Base-by-base conservation (phyloP, 176 grass and related monocot species). In the Phragmites australis region DNA sequence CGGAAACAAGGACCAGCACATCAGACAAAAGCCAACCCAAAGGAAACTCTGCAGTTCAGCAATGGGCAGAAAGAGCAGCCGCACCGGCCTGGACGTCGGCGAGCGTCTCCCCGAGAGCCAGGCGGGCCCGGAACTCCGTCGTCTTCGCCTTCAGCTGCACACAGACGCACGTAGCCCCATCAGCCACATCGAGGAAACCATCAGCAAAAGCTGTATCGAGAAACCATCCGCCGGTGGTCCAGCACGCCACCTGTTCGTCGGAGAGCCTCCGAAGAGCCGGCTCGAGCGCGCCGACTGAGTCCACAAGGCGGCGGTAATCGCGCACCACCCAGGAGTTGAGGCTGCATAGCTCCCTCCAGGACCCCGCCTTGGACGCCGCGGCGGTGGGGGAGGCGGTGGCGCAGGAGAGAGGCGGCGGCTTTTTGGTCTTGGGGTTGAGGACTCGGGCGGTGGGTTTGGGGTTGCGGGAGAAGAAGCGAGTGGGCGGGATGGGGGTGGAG, bases 281-380 rank as follows among this genome's bases (percentile, higher is more conserved):
- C 70, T 97, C 95, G n/a, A 91, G 64, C 65, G 77, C 81, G 78
- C 80, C 88, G 34, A 97, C 90, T 40, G 88, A 68, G 70, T 39
- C 70, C 44, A 97, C 95, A 41, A 94, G 95, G 69, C 95, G 82
- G 83, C 76, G 49, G 81, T 97, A 97, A 78, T 97, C 90, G 0
- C 81, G 73, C 19, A 97, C 95, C 67, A 97, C 92, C 95, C 95
- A 94, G 18, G 81, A 81, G 76, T 97, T 94, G 80, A 97, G 80
- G 77, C 74, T 94, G 86, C 58, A 94, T 19, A 94, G 14, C 62
- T 94, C 90, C 69, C 66, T 91, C 95, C 90, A 98, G 2, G 87
- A 81, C 32, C 26, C 64, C 0, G 5, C n/a, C 39, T 63, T 81
- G 21, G 12, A 27, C 64, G 45, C 25, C 19, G 60, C 6, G 42